Evolutionary conservation across 495 filamentous ascomycete species (phyloP), one percentile per base, ranked within the genome.

Genomic region (Massariosphaeria phaeospora): DNA sequence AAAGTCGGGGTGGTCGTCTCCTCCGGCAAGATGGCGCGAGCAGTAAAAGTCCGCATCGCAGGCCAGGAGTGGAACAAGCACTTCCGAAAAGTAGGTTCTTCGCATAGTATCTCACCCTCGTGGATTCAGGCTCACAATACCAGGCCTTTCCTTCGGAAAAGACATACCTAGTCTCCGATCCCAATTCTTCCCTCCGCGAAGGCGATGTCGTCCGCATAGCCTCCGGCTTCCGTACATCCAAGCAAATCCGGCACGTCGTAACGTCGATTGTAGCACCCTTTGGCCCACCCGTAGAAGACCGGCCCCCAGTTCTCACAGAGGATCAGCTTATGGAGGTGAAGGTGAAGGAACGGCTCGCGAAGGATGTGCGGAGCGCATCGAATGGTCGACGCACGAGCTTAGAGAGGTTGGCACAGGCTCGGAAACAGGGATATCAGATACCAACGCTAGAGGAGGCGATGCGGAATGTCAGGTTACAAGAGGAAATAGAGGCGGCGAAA

Each of bases 151-250:
- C 61, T 23, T 48, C 48, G 47, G 50, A 64, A 54, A 50, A 62
- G 20, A 58, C 57, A 29, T 52, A 71, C 69, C 76, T 90, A 29
- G 87, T 91, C 13, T 79, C 86, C 66, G 88, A 94, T 73, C 88
- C 88, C 6, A 70, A 67, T 65, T 79, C 84, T 73, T 89, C 85
- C 12, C 73, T 89, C 43, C 79, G 83, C 48, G 73, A 77, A 41
- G 88, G 88, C 64, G 88, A 94, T 69, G 79, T 91, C 12, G 81
- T 94, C n/a, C 79, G 83, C 67, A 86, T 93, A 65, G 78, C 78
- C 18, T 77, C 82, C 18, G 83, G 83, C 35, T 82, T 72, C 64
- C 79, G 83, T 13, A 76, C 77, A 52, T 79, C 78, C 55, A 82
- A 83, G 48, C 66, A 69, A 47, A 87, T 91, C 56, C 82, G 77